A percentile compares a stretch with the other conserved stretches of the same genome.
These are phyloP conservation scores for Arthromyces matolae DNA, from an alignment of 768 basidiomycete species.

Conservation along the genomic window DNA sequence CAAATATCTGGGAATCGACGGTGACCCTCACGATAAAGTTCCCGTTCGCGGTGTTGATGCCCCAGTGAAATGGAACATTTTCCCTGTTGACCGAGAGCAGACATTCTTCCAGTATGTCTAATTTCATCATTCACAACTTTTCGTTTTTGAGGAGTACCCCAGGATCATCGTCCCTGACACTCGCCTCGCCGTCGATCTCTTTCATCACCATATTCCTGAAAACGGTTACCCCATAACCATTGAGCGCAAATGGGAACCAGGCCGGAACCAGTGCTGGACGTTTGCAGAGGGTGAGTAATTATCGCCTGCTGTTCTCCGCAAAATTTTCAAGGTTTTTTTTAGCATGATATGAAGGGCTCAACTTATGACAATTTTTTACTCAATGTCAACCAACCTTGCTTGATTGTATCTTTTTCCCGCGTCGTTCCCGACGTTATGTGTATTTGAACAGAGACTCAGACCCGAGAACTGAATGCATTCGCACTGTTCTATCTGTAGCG, in stretches of 20 bases:
- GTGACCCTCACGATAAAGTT: conserved; percentile 3
- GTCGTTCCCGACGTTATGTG: too few relatives aligned
- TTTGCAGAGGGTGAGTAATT: conserved; percentile 21
- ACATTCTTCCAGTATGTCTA: conserved; percentile 13
- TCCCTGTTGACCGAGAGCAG: conserved; percentile 11
- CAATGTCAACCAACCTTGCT: too few relatives aligned
- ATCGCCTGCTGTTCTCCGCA: not conserved
- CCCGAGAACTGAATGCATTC: too few relatives aligned
- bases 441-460: too few relatives aligned
- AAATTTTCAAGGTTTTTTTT: not conserved
- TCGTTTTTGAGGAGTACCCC: not conserved
- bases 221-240: conserved; percentile 37
- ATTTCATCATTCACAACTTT: too few relatives aligned
- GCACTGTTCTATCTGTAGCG: too few relatives aligned
- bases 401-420: too few relatives aligned
- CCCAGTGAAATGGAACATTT: conserved; percentile 17
- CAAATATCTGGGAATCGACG: conserved; percentile 16
- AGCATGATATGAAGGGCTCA: conserved; percentile 41
- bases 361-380: too few relatives aligned
- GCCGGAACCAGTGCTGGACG: conserved; percentile 42
- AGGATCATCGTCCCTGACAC: conserved; percentile 21
- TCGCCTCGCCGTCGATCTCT: conserved; percentile 40
- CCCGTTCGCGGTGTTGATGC: conserved; percentile 12
- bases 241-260: conserved; percentile 40
- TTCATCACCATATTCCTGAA: conserved; percentile 35